Evolutionary conservation across 306 rosid genomes (phyloP).

Genomic region (Quercus gilva): DNA sequence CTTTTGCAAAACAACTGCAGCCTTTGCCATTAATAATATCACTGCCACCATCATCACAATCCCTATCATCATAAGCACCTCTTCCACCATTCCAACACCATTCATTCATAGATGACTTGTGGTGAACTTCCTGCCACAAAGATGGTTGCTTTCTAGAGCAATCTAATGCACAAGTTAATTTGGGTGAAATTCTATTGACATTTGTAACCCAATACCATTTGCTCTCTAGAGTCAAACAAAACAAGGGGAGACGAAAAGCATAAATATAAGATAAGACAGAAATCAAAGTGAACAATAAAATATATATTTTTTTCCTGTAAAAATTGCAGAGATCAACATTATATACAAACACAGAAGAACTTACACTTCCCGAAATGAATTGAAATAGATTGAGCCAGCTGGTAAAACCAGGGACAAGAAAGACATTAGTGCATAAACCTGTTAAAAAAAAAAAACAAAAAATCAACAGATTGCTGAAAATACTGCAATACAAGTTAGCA

Average conservation of each 20-base stretch:
- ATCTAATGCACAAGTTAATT: not conserved
- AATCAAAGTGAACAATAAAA: not conserved
- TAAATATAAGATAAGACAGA: slow-evolving; percentile 7
- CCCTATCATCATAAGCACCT: not conserved
- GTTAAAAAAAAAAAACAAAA: slow-evolving; percentile 28
- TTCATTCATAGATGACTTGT: not conserved
- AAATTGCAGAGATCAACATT: slow-evolving; percentile 19
- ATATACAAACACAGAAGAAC: slow-evolving; percentile 30
- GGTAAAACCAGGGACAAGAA: slow-evolving; percentile 89
- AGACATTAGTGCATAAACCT: slow-evolving; percentile 92
- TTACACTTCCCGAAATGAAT: slow-evolving; percentile 96
- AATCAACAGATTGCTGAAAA: slow-evolving; percentile 4
- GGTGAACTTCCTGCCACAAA: not conserved
- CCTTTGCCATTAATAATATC: not conserved
- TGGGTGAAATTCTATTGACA: not conserved
- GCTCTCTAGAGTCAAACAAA: not conserved
- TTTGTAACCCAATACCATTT: not conserved
- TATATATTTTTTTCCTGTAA: not conserved
- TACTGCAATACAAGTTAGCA: slow-evolving; percentile 7
- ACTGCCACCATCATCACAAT: not conserved
- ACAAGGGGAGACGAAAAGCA: slow-evolving; percentile 7
- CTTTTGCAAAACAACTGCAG: not conserved
- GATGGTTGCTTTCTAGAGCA: not conserved
- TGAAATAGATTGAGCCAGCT: slow-evolving; percentile 70
- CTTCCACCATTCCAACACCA: not conserved